Percentiles rank a stretch among this genome's conserved stretches.
phyloP scores from a whole-genome alignment of 805 yeast genomes.

The Schwanniomyces polymorphus region DNA sequence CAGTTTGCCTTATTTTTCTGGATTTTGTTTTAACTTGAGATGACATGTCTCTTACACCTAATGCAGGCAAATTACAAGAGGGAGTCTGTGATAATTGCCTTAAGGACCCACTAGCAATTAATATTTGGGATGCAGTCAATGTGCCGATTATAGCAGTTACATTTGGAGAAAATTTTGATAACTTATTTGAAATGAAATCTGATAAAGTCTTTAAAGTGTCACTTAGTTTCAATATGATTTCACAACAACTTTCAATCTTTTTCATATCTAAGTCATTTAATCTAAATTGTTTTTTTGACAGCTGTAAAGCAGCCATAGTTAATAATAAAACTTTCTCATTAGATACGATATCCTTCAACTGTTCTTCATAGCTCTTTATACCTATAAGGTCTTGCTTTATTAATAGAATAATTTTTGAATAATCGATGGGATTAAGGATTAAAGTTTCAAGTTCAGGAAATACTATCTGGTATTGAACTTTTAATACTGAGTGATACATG shows the following conservation, averaged over 20 bases:
- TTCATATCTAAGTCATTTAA: conserved; percentile 30
- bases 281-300: conserved; percentile 31
- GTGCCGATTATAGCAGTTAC: conserved; percentile 71
- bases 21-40: conserved; percentile 24
- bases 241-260: conserved; percentile 45
- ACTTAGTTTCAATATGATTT: conserved; percentile 46
- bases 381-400: conserved; percentile 49
- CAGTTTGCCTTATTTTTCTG: conserved; percentile 58
- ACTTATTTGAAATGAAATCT: conserved; percentile 54
- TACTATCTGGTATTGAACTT: conserved; percentile 52
- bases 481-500: conserved; percentile 48
- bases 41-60: conserved; percentile 55
- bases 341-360: conserved; percentile 45
- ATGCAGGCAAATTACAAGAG: conserved; percentile 78
- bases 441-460: conserved; percentile 73
- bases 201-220: conserved; percentile 45
- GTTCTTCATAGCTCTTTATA: conserved; percentile 27
- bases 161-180: conserved; percentile 75
- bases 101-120: conserved; percentile 70
- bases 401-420: conserved; percentile 49
- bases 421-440: conserved; percentile 61
- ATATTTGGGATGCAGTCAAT: conserved; percentile 66
- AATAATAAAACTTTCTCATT: conserved; percentile 71
- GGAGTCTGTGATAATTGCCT: conserved; percentile 67
- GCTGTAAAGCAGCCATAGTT: conserved; percentile 67